Evolutionary conservation across 2,329 filamentous ascomycete genomes (phyloP), one percentile per base, ranked within the genome.

Genomic region (Elsinoe perseae): DNA sequence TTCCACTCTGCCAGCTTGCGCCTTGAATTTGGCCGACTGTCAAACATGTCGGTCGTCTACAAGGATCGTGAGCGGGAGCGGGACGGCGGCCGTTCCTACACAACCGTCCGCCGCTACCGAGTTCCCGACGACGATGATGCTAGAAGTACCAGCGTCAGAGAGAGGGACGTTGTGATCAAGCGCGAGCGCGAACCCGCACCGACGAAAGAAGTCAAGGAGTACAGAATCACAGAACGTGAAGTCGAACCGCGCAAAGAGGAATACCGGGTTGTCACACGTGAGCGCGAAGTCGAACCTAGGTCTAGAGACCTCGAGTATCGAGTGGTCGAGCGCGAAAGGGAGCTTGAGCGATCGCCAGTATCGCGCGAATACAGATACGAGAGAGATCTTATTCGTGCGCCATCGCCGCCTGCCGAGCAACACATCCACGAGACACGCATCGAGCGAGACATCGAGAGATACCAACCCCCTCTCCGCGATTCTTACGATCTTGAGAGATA

Each of bases 21-120:
- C 48, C 48, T 52, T 38, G 48, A 52, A 23, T 38, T 38, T 25
- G 30, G 30, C 48, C 28, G 20, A 36, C 48, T 21, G n/a, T 8
- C 28, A 4, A 56, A 18, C 56, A 74, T 74, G 73, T 77, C 75
- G 40, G 70, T 72, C 64, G 66, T 75, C 61, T 74, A 72, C 66
- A 72, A 68, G 59, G 73, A 76, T 64, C 65, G 67, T 56, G 67
- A 72, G 54, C 69, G 73, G 52, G 72, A 75, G 63, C 71, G 72
- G 60, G 73, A 75, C 62, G 73, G 72, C 66, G 73, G 75, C 43
- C 65, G 69, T 12, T 61, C 66, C 36, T 78, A 76, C 63, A 79
- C 77, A 61, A 80, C 78, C 5, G 77, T 84, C 62, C 81, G 80
- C 65, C 79, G 81, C 63, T 84, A 85, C 72, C 74, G 75, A 59